A percentile compares a stretch with the other conserved stretches of the same genome.
phyloP scores from a whole-genome alignment of 1,139 yeast genomes.

The Ogataea hybrid region DNA sequence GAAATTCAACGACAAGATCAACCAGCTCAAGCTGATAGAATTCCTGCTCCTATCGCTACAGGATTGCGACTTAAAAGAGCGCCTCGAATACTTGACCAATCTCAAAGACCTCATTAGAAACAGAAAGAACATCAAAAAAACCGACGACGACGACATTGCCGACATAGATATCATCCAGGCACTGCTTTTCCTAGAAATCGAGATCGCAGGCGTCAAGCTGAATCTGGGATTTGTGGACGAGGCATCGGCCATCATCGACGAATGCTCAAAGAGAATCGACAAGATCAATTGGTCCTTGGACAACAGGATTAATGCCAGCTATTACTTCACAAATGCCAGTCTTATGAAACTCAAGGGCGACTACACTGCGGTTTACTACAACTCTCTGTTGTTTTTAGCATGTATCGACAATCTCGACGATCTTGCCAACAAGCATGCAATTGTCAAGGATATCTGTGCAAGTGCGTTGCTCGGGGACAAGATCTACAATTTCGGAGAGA shows the following conservation, averaged over 20 bases:
- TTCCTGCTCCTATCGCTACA: conserved; percentile 61
- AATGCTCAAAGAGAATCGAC: conserved; percentile 58
- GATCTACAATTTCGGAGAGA: conserved; percentile 94
- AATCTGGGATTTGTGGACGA: conserved; percentile 55
- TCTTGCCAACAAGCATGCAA: conserved; percentile 50
- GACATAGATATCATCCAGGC: conserved; percentile 42
- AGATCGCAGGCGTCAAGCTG: conserved; percentile 71
- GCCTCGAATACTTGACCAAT: conserved; percentile 51
- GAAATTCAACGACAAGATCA: conserved; percentile 67
- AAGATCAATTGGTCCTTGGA: conserved; percentile 55
- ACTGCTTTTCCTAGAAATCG: conserved; percentile 65
- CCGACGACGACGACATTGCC: conserved; percentile 35
- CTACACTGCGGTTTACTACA: conserved; percentile 76
- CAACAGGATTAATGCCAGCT: conserved; percentile 75
- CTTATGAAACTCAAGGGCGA: conserved; percentile 73
- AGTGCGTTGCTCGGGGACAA: conserved; percentile 90
- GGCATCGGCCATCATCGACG: conserved; percentile 69
- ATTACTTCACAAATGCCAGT: conserved; percentile 77
- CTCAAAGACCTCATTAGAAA: conserved; percentile 48
- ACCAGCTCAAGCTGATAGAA: conserved; percentile 74
- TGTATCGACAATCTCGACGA: conserved; percentile 56
- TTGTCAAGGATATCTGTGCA: conserved; percentile 80
- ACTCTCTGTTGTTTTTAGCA: conserved; percentile 59
- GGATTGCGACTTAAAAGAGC: conserved; percentile 41
- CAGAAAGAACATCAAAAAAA: conserved; percentile 36